Evolutionary conservation across 805 yeast species (phyloP).

Genomic region (Pichia thaimueangensis): DNA sequence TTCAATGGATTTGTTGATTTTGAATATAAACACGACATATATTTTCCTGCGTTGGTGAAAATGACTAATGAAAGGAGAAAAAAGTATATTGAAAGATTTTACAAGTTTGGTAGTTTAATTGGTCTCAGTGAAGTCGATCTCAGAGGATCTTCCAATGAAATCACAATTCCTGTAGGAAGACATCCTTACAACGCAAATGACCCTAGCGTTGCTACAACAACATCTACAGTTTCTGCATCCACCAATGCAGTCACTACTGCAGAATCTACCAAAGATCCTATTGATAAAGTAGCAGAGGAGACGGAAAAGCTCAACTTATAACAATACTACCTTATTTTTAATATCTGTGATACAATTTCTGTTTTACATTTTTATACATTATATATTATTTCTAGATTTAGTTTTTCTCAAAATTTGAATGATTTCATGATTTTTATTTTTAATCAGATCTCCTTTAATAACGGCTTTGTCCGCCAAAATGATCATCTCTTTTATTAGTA

Average conservation of each 20-base stretch:
- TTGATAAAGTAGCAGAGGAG: background rate
- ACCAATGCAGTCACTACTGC: background rate
- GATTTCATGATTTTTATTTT: too few relatives aligned
- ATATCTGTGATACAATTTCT: too few relatives aligned
- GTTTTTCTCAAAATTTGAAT: too few relatives aligned
- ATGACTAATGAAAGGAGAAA: conserved; percentile 53
- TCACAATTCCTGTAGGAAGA: conserved; percentile 28
- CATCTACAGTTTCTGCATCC: background rate
- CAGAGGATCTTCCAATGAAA: conserved; percentile 35
- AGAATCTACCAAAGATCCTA: background rate
- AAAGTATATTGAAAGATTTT: conserved; percentile 64
- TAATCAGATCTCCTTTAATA: too few relatives aligned
- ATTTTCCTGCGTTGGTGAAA: conserved; percentile 68
- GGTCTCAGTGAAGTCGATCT: conserved; percentile 84
- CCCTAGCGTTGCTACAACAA: background rate
- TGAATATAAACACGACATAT: conserved; percentile 69
- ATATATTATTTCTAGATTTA: too few relatives aligned
- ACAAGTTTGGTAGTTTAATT: conserved; percentile 60
- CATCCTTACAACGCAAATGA: conserved; percentile 21
- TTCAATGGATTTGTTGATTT: conserved; percentile 86
- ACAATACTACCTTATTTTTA: too few relatives aligned
- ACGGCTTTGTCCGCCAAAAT: too few relatives aligned
- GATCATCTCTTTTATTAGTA: too few relatives aligned
- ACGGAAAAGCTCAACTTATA: conserved; percentile 5
- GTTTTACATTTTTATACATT: too few relatives aligned